Conservation (phyloP, 2,329 filamentous ascomycete genomes). For the Trichophaea hybrida region DNA sequence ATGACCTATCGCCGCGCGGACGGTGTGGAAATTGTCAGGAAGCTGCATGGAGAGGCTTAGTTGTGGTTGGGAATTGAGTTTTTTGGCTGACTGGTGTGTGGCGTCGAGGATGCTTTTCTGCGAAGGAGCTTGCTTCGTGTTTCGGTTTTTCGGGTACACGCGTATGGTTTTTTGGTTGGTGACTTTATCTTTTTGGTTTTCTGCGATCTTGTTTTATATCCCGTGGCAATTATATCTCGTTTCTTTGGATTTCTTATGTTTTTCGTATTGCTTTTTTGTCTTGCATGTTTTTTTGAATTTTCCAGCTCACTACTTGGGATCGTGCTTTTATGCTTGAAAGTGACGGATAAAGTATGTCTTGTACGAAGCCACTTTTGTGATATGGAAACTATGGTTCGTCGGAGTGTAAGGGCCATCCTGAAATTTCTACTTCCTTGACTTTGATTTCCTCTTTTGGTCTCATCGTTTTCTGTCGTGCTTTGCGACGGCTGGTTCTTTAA, state of each 20-base stretch:
- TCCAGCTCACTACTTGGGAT: background rate
- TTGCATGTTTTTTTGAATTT: background rate
- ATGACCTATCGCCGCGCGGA: conserved; percentile 28
- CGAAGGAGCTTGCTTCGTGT: background rate
- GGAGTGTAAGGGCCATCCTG: background rate
- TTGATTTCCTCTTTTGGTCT: background rate
- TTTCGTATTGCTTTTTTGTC: background rate
- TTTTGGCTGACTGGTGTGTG: background rate
- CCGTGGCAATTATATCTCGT: background rate
- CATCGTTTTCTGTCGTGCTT: background rate
- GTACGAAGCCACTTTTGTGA: background rate
- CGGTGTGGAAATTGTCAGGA: conserved; percentile 27
- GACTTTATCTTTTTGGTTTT: background rate
- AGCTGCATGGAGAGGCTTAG: conserved; percentile 17
- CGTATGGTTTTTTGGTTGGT: too few relatives aligned
- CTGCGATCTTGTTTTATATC: background rate
- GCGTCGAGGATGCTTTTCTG: background rate
- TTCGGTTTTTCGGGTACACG: background rate
- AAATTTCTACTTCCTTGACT: background rate
- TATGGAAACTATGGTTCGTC: background rate
- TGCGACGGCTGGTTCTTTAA: background rate
- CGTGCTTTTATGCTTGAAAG: background rate
- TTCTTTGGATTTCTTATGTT: background rate
- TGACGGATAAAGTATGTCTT: background rate
- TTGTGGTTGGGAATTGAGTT: background rate